Conservation (phyloP, 306 rosid species). For the Cucurbita maxima region DNA sequence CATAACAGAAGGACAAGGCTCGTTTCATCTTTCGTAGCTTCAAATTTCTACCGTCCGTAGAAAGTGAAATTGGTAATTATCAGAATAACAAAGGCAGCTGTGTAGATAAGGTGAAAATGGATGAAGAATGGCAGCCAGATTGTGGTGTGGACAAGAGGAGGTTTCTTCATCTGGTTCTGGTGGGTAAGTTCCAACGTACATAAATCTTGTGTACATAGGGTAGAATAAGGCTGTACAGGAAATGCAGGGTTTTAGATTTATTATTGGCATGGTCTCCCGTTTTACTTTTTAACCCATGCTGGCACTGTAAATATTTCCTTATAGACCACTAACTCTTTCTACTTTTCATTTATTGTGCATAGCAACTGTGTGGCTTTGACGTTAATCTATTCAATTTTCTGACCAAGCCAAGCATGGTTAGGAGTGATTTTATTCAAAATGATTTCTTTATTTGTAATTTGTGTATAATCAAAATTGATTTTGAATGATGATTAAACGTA, state of each 20-base stretch:
- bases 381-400: neutral
- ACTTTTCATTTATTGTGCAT: neutral
- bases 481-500: no score
- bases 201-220: neutral
- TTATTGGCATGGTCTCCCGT: neutral
- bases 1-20: conserved; percentile 90
- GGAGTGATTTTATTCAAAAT: neutral
- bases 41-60: neutral
- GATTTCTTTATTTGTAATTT: no score
- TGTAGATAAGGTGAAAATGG: conserved; percentile 20
- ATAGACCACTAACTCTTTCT: neutral
- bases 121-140: conserved; percentile 24
- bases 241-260: conserved; percentile 2
- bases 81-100: conserved; percentile 30
- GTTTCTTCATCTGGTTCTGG: conserved; percentile 16
- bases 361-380: neutral
- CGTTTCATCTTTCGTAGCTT: conserved; percentile 81
- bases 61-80: conserved; percentile 54
- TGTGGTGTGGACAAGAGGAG: conserved; percentile 25
- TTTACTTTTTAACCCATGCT: neutral
- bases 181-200: neutral
- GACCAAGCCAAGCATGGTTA: neutral
- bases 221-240: conserved; percentile 28
- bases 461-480: neutral
- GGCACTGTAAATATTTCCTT: neutral